Evolutionary conservation across 2,329 filamentous ascomycete genomes (phyloP), one percentile per base, ranked within the genome.

Genomic region (Magnaporthiopsis rhizophila): DNA sequence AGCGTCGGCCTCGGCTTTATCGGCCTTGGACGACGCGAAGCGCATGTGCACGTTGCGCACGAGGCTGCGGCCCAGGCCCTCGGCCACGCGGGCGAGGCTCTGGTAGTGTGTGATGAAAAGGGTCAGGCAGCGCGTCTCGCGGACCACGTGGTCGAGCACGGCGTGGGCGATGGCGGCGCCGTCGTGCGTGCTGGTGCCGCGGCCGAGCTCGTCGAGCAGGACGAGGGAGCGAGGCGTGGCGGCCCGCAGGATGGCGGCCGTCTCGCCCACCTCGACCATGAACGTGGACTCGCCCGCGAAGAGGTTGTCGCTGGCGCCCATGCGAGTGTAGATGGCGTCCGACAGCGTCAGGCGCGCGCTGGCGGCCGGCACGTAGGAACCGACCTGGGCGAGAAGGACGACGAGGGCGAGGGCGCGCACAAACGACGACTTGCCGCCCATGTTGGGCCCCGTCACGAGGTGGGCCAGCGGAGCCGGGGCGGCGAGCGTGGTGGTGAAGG

Each of bases 21-120:
- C 36, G 3, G n/a, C 56, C 26, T 69, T 72, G 26, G 74, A 72
- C 12, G 77, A 75, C 3, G 84, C 86, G 76, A 99, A 99, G 62
- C 86, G 86, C 94, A 99, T 98, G 74, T 99, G 95, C 60, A 97
- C 91, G 74, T 98, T 98, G 69, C 83, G 86, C 69, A 97, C 89
- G 1, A 76, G 74, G 3, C 83, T 81, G 8, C 80, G 75, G 18
- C 80, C 79, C 65, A 96, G 89, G 1, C 86, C 86, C 32, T 87
- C 83, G 12, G 88, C 89, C 67, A 96, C 83, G 60, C 80, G 79
- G 12, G 87, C 86, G 0, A 99, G 84, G 68, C 88, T 89, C 77
- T 99, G 95, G 75, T 99, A 99, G 77, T 99, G 95, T 3, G 95
- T 99, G 74, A 99, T 97, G 80, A 99, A 99, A 58, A 99, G 81